phyloP scores from a whole-genome alignment of 257 asterid species.

The Salvia splendens region DNA sequence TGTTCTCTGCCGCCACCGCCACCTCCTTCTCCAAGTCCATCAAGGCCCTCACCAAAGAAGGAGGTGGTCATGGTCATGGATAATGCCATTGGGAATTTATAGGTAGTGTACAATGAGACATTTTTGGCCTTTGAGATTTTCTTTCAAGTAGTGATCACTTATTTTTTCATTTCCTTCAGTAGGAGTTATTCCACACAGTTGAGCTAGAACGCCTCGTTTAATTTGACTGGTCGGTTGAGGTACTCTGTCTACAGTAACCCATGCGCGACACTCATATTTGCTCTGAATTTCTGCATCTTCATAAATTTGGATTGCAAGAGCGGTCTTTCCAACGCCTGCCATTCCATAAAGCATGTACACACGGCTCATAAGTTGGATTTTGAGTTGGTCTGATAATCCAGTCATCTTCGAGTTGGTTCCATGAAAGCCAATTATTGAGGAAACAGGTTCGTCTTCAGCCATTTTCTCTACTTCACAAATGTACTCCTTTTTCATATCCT shows the following conservation, averaged over 20 bases:
- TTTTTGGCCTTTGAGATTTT: background rate
- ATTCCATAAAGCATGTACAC: background rate
- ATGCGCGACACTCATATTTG: background rate
- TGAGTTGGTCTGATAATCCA: background rate
- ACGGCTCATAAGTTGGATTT: no score
- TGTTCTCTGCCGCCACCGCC: no score
- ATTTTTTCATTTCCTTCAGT: no score
- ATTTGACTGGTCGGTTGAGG: background rate
- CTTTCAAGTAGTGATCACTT: no score
- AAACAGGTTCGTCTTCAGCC: background rate
- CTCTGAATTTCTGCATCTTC: background rate
- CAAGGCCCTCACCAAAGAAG: no score
- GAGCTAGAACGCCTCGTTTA: background rate
- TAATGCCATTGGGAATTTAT: no score
- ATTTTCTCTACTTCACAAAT: background rate
- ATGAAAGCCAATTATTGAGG: background rate
- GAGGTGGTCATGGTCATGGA: no score
- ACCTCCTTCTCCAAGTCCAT: no score
- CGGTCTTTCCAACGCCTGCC: slow-evolving; percentile 10
- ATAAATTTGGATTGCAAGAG: background rate
- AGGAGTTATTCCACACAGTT: no score
- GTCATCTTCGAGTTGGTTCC: no score
- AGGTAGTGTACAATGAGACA: slow-evolving; percentile 26
- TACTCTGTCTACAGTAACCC: background rate
- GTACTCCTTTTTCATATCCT: background rate